A percentile compares a stretch with the other conserved stretches of the same genome.
These are phyloP conservation scores for Sporisorium exsertum DNA, from an alignment of 1,284 basidiomycete species.

Conservation along the genomic window DNA sequence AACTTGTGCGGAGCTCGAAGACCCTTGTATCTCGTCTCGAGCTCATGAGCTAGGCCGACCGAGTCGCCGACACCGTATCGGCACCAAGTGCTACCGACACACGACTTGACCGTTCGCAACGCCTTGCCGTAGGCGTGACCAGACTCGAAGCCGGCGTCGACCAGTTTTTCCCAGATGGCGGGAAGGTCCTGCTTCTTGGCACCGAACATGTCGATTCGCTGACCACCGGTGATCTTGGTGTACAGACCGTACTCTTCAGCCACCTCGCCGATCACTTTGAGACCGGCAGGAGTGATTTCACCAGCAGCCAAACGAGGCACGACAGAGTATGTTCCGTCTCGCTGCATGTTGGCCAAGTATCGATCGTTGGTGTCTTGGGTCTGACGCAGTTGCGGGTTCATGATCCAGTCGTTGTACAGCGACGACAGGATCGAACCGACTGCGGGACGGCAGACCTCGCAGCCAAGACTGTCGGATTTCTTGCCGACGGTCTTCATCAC, in stretches of 20 bases:
- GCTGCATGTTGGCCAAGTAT: conserved; percentile 81
- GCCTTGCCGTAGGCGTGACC: conserved; percentile 81
- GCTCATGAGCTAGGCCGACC: conserved; percentile 78
- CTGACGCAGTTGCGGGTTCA: conserved; percentile 77
- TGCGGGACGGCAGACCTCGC: conserved; percentile 80
- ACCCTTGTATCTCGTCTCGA: conserved; percentile 81
- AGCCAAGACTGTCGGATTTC: conserved; percentile 75
- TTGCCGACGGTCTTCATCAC: conserved; percentile 75
- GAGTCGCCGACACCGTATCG: conserved; percentile 81
- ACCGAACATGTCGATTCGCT: conserved; percentile 81
- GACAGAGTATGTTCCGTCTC: conserved; percentile 80
- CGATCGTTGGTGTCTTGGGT: conserved; percentile 79
- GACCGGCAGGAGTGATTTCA: conserved; percentile 78
- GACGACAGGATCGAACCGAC: conserved; percentile 79
- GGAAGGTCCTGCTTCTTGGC: conserved; percentile 81
- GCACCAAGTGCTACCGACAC: conserved; percentile 77
- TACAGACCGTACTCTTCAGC: conserved; percentile 80
- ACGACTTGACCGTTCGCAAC: conserved; percentile 76
- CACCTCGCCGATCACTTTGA: conserved; percentile 78
- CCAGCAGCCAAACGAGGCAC: conserved; percentile 79
- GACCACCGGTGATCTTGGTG: conserved; percentile 70
- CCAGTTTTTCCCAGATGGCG: conserved; percentile 79
- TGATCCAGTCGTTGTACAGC: conserved; percentile 78
- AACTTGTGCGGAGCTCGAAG: conserved; percentile 79
- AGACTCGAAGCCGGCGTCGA: conserved; percentile 79